Evolutionary conservation across 768 basidiomycete genomes (phyloP), one percentile per base, ranked within the genome.

Genomic region (Serendipita sp.): DNA sequence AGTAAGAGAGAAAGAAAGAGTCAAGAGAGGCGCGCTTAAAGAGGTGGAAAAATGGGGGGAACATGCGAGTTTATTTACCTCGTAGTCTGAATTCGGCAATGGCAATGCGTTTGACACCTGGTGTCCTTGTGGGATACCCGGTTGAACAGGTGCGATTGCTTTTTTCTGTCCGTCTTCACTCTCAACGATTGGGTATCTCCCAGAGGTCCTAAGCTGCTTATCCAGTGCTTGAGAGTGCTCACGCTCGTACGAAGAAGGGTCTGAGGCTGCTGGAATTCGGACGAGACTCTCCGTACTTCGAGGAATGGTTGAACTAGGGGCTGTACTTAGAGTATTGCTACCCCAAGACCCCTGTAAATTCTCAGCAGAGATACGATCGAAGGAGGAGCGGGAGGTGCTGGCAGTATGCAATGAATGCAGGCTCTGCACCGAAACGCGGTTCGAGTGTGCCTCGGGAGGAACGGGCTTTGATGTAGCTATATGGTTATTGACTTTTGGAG

Each of bases 21-120:
- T 51, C n/a, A 51, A 51, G 48, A 10, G 28, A 35, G 35, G 8
- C 16, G 56, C 56, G 56, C 56, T 60, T 34, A 60, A n/a, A 60
- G 37, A 28, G 8, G 56, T 8, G 11, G 56, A 30, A 38, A 41
- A 41, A 7, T 5, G 56, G 37, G 56, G 37, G 37, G 32, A 8
- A 30, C 30, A 38, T 30, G 18, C 18, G 48, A 32, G n/a, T 51
- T 60, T 60, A 38, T 38, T 60, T 37, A 60, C 56, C 56, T 60
- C 56, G 56, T 60, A 60, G 28, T 60, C 56, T 60, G 56, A 60
- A 38, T 38, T 38, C 34, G 56, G 56, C 34, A 60, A 60, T n/a
- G 56, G 56, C 56, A 60, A 60, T 38, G 56, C 56, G 56, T 60
- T 60, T 60, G 56, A 34, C 28, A 35, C 30, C 56, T 60, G 56